Evolutionary conservation across 2,329 filamentous ascomycete genomes (phyloP).

Genomic region (Hypoxylon sp.): DNA sequence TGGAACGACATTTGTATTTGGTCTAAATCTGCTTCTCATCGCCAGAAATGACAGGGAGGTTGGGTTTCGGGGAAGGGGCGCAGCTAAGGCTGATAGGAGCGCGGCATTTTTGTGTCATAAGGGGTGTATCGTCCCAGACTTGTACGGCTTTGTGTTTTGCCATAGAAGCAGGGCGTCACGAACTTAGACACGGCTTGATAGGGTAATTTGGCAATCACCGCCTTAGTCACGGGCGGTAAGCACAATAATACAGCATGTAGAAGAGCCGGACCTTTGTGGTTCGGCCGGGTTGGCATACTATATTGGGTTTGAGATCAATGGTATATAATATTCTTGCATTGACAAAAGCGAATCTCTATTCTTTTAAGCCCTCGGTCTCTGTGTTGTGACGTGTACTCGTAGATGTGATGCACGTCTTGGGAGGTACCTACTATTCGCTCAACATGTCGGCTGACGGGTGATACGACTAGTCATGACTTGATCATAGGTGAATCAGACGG

Average conservation of each 20-base stretch:
- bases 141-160: constrained; percentile 34
- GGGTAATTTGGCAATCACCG: constrained; percentile 18
- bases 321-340: constrained; percentile 44
- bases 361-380: neutral
- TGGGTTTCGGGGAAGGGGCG: constrained; percentile 28
- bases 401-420: neutral
- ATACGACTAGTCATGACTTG: neutral
- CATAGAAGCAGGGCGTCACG: constrained; percentile 35
- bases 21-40: constrained; percentile 35
- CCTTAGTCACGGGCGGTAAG: constrained; percentile 15
- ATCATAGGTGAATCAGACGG: neutral
- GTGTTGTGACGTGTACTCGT: neutral
- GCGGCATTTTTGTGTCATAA: constrained; percentile 33
- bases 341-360: neutral
- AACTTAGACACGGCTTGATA: constrained; percentile 29
- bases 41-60: constrained; percentile 26
- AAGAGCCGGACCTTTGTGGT: constrained; percentile 20
- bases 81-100: constrained; percentile 27
- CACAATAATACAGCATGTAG: constrained; percentile 40
- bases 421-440: neutral
- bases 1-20: constrained; percentile 44
- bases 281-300: constrained; percentile 39
- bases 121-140: constrained; percentile 29
- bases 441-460: neutral
- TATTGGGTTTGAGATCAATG: constrained; percentile 41